Evolutionary conservation across 2,329 filamentous ascomycete genomes (phyloP).

Genomic region (Aureobasidium sp.): DNA sequence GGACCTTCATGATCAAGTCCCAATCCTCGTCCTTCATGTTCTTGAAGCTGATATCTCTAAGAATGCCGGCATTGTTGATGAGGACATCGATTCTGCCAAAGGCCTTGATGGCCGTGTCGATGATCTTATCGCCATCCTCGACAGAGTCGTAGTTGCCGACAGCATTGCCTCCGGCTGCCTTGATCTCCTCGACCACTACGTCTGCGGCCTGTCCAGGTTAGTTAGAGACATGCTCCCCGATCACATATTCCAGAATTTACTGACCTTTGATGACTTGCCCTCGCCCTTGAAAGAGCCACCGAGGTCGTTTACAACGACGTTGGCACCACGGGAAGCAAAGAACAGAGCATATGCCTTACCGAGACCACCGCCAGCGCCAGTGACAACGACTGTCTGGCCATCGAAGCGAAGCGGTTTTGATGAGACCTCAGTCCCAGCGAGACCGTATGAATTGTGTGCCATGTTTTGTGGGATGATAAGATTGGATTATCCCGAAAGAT

Average conservation of each 20-base stretch:
- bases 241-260: constrained; percentile 16
- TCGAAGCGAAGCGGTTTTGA: constrained; percentile 61
- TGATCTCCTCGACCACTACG: constrained; percentile 75
- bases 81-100: constrained; percentile 88
- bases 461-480: constrained; percentile 6
- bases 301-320: constrained; percentile 93
- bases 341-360: constrained; percentile 79
- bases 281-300: constrained; percentile 91
- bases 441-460: constrained; percentile 15
- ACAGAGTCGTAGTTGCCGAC: constrained; percentile 97
- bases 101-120: constrained; percentile 72
- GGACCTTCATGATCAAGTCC: constrained; percentile 89
- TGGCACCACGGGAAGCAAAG: constrained; percentile 85
- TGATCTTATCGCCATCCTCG: constrained; percentile 88
- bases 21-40: constrained; percentile 97
- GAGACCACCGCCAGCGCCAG: constrained; percentile 73
- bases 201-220: constrained; percentile 59
- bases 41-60: constrained; percentile 94
- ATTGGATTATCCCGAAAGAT: constrained; percentile 1
- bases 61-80: constrained; percentile 96
- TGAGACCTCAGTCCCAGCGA: constrained; percentile 1
- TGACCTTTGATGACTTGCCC: constrained; percentile 75
- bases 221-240: background rate
- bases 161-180: constrained; percentile 82
- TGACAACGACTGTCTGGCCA: constrained; percentile 82